phyloP scores from a whole-genome alignment of 2,329 filamentous ascomycete genomes.

The Massarina eburnea region DNA sequence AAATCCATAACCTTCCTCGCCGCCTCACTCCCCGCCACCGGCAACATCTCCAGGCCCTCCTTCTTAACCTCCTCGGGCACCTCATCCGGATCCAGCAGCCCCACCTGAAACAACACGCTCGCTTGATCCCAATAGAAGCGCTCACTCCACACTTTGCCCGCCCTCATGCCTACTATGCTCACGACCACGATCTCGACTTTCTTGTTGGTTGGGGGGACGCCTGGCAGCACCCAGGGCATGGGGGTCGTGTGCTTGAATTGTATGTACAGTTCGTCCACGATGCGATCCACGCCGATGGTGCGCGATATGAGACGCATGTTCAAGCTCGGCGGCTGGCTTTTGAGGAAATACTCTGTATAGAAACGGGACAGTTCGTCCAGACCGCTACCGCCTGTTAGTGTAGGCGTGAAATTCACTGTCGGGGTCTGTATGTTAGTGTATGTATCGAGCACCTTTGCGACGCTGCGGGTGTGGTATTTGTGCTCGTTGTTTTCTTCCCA shows the following conservation, averaged over 20 bases:
- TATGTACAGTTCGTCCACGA: constrained; percentile 63
- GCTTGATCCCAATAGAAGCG: constrained; percentile 66
- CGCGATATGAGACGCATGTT: constrained; percentile 58
- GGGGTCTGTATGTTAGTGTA: constrained; percentile 40
- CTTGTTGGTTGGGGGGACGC: constrained; percentile 58
- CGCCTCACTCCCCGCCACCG: constrained; percentile 49
- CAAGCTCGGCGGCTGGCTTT: constrained; percentile 49
- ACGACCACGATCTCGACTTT: constrained; percentile 61
- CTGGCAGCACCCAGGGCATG: constrained; percentile 62
- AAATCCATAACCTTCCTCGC: constrained; percentile 52
- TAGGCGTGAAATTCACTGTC: constrained; percentile 48
- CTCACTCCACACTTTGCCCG: constrained; percentile 57
- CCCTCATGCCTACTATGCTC: constrained; percentile 58
- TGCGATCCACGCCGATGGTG: constrained; percentile 59
- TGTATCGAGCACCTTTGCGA: constrained; percentile 42
- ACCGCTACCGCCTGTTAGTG: constrained; percentile 50
- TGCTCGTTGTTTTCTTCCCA: constrained; percentile 48
- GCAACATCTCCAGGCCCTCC: constrained; percentile 49
- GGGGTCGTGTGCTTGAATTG: constrained; percentile 59
- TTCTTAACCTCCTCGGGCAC: constrained; percentile 51
- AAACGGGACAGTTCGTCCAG: constrained; percentile 50
- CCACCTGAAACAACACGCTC: constrained; percentile 60
- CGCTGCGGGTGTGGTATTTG: constrained; percentile 40
- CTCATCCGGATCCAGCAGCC: constrained; percentile 58
- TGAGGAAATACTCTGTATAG: constrained; percentile 60